Percentiles rank a stretch among this genome's conserved stretches.
Evolutionary conservation across 208 protist genomes (phyloP).

Genomic region (Porcisia deanei): DNA sequence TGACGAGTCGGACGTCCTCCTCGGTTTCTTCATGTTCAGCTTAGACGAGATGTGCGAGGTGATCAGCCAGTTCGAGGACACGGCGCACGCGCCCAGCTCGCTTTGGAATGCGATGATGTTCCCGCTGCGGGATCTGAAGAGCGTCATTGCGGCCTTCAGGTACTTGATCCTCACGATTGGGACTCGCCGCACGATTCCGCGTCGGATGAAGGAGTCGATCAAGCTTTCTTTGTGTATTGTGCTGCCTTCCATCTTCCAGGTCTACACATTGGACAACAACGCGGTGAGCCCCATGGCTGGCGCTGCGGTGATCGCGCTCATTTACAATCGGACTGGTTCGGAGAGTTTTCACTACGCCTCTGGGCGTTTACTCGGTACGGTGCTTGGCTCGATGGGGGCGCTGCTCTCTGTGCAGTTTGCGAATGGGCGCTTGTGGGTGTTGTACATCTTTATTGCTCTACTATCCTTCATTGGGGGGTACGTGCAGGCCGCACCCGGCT

Average conservation of each 20-base stretch:
- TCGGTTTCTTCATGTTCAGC: slow-evolving; percentile 93
- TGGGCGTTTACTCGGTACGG: slow-evolving; percentile 83
- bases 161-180: slow-evolving; percentile 53
- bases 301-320: slow-evolving; percentile 86
- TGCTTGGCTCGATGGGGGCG: slow-evolving; percentile 74
- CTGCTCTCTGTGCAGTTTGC: slow-evolving; percentile 78
- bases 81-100: slow-evolving; percentile 46
- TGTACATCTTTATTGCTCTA: slow-evolving; percentile 77
- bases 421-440: slow-evolving; percentile 44
- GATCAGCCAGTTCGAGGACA: slow-evolving; percentile 73
- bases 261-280: slow-evolving; percentile 80
- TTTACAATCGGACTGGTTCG: slow-evolving; percentile 87
- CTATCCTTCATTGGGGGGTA: slow-evolving; percentile 86
- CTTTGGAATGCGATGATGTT: slow-evolving; percentile 51
- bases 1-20: slow-evolving; percentile 85
- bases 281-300: slow-evolving; percentile 80
- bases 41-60: slow-evolving; percentile 87
- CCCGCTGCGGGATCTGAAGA: slow-evolving; percentile 66
- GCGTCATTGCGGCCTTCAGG: slow-evolving; percentile 55
- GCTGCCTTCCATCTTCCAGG: slow-evolving; percentile 83
- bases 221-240: slow-evolving; percentile 91
- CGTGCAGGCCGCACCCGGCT: slow-evolving; percentile 81
- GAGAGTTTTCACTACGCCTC: slow-evolving; percentile 91
- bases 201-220: slow-evolving; percentile 89
- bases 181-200: slow-evolving; percentile 63